These are phyloP conservation scores for Echinosophora koreensis DNA, from an alignment of 306 rosid species.

Conservation along the genomic window DNA sequence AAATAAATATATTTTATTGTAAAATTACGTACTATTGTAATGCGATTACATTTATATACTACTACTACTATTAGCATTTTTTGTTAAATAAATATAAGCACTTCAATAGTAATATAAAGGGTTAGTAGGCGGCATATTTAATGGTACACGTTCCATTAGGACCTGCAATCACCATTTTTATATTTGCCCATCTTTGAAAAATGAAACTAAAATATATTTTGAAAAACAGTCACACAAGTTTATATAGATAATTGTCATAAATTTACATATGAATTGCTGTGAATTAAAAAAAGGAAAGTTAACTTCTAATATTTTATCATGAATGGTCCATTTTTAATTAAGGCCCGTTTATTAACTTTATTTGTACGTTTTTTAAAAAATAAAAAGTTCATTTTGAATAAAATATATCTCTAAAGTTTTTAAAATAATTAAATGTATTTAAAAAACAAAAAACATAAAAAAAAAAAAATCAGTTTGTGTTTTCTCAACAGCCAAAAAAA, in stretches of 20 bases:
- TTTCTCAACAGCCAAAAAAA: too few species aligned
- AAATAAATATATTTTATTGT: not conserved
- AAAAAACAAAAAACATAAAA: too few species aligned
- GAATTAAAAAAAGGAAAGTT: not conserved
- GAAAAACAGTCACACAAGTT: not conserved
- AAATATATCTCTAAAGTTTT: too few species aligned
- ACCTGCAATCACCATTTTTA: constrained; percentile 16
- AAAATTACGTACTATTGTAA: not conserved
- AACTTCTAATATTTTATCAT: not conserved
- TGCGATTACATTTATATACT: not conserved
- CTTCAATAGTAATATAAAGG: not conserved
- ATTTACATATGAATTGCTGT: not conserved
- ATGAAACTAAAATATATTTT: not conserved
- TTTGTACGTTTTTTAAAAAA: too few species aligned
- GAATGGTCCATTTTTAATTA: not conserved
- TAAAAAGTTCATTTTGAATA: too few species aligned
- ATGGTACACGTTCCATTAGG: constrained; percentile 50
- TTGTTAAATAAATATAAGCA: not conserved
- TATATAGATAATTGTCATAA: not conserved
- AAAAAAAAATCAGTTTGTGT: too few species aligned
- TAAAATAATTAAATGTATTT: too few species aligned
- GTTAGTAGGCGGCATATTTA: not conserved
- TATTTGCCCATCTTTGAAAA: constrained; percentile 29
- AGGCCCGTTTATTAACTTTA: not conserved
- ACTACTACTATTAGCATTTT: not conserved